Percentiles rank a stretch among this genome's conserved stretches.
Evolutionary conservation across 2,329 filamentous ascomycete genomes (phyloP).

Genomic region (Dothideomycetes sp.): DNA sequence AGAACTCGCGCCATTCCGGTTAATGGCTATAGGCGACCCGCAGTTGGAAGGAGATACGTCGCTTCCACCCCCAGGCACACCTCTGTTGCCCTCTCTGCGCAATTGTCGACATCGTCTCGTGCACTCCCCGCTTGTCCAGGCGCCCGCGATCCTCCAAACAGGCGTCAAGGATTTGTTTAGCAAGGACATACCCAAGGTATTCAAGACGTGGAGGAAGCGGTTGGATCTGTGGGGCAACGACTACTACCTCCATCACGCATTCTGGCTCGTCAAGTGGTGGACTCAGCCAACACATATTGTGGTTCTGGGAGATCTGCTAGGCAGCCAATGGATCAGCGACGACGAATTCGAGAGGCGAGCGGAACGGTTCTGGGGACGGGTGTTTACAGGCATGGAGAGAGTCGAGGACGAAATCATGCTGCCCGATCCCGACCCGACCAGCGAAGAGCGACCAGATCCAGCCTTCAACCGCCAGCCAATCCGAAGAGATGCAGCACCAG

Average conservation of each 20-base stretch:
- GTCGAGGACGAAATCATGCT: conserved; percentile 19
- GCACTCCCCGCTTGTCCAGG: conserved; percentile 8
- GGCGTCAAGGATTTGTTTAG: conserved; percentile 15
- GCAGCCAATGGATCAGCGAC: conserved; percentile 89
- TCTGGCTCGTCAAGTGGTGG: conserved; percentile 75
- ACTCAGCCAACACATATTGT: conserved; percentile 73
- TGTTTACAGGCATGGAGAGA: conserved; percentile 49
- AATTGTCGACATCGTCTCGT: conserved; percentile 6
- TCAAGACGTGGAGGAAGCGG: conserved; percentile 62
- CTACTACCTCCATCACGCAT: conserved; percentile 87
- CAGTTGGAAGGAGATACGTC: conserved; percentile 89
- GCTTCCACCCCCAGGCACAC: conserved; percentile 46
- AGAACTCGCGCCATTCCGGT: conserved; percentile 68
- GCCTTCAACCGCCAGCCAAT: neutral
- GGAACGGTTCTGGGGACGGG: conserved; percentile 66
- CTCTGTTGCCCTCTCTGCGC: conserved; percentile 28
- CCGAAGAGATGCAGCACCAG: neutral
- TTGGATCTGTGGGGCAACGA: conserved; percentile 91
- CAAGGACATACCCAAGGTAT: conserved; percentile 55
- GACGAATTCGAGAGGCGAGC: conserved; percentile 69
- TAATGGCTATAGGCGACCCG: conserved; percentile 81
- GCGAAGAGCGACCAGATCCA: too few species aligned
- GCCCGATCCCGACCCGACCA: conserved; percentile 3
- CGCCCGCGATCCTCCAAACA: conserved; percentile 2
- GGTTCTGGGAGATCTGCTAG: conserved; percentile 82